Conservation (phyloP, 78 protist genomes). For the slime mould (Dictyostelium discoideum) region DNA sequence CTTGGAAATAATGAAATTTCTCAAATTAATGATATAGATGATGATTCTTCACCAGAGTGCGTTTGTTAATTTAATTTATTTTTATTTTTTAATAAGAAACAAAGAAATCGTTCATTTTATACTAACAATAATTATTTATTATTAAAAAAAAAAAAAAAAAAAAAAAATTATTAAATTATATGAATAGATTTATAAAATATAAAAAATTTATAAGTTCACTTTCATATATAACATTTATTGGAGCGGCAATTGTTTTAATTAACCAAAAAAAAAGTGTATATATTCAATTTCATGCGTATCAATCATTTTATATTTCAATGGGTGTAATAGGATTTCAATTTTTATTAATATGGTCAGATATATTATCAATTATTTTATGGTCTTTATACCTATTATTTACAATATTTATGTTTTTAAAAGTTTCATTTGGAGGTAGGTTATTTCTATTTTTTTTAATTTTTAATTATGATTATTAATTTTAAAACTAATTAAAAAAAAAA, state of each 20-base stretch:
- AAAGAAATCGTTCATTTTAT: no score
- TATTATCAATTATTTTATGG: neutral
- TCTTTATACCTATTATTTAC: neutral
- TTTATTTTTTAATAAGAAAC: no score
- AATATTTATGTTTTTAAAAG: constrained; percentile 1
- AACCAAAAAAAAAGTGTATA: neutral
- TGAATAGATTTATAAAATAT: neutral
- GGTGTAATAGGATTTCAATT: constrained; percentile 10
- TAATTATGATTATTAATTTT: no score
- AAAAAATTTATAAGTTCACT: neutral
- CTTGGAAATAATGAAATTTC: neutral
- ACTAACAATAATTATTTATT: no score
- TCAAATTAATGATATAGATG: neutral
- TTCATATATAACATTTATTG: neutral
- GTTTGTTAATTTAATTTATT: neutral
- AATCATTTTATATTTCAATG: constrained; percentile 5
- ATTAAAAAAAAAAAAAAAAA: no score
- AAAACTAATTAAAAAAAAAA: no score
- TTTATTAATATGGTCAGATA: neutral
- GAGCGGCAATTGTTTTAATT: constrained; percentile 1
- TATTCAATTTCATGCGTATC: constrained; percentile 33
- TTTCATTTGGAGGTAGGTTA: neutral
- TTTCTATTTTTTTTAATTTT: no score
- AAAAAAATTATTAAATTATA: neutral
- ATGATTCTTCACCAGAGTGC: neutral